phyloP scores from a whole-genome alignment of 202 grass and related monocot species.

The Schoenoplectus tabernaemontani region DNA sequence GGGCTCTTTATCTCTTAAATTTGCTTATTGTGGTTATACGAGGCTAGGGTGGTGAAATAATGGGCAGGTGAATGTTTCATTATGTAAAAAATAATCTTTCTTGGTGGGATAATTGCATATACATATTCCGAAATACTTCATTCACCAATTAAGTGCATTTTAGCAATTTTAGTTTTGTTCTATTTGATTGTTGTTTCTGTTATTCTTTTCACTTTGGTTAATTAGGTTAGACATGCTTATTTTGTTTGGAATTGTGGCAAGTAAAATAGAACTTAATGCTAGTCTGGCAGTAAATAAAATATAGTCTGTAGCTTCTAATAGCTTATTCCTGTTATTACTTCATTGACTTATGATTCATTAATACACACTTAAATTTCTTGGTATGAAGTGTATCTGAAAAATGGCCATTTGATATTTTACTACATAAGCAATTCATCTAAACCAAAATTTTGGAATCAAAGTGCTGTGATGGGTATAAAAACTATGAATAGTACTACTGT shows the following conservation, averaged over 20 bases:
- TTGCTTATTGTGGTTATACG: neutral
- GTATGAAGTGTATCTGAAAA: neutral
- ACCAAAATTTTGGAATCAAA: neutral
- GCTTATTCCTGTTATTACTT: neutral
- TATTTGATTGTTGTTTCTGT: neutral
- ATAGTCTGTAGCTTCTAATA: neutral
- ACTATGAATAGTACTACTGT: neutral
- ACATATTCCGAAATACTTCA: constrained; percentile 11
- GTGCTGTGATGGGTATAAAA: neutral
- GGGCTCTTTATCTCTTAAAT: neutral
- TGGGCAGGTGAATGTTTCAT: neutral
- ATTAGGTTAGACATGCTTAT: constrained; percentile 1
- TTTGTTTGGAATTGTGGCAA: neutral
- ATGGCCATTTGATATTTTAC: neutral
- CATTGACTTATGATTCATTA: neutral
- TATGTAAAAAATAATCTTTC: constrained; percentile 15
- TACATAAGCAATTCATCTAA: neutral
- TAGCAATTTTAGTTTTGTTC: neutral
- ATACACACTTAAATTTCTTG: neutral
- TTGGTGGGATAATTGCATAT: constrained; percentile 18
- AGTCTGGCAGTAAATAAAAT: neutral
- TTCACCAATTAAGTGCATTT: neutral
- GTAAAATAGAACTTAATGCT: constrained; percentile 3
- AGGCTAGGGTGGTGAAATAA: neutral
- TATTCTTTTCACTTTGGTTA: neutral